Percentiles rank a stretch among this genome's conserved stretches.
Evolutionary conservation across 2,329 filamentous ascomycete genomes (phyloP).

Genomic region (Sordariomycetes sp.): DNA sequence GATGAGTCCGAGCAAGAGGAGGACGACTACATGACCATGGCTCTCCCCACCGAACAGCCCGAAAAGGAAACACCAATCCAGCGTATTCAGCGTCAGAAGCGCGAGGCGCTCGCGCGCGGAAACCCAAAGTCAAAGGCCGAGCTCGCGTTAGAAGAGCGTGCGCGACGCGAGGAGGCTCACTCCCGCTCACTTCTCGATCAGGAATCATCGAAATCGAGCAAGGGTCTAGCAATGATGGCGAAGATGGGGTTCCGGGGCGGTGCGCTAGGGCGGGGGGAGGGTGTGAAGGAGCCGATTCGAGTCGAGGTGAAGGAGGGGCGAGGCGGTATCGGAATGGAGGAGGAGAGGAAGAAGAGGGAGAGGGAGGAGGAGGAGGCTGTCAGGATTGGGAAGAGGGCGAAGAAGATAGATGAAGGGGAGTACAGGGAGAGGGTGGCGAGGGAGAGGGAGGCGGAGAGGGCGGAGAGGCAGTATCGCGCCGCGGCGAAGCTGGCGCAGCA

Average conservation of each 20-base stretch:
- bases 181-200: slow-evolving; percentile 56
- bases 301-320: slow-evolving; percentile 67
- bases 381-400: slow-evolving; percentile 42
- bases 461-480: slow-evolving; percentile 57
- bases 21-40: slow-evolving; percentile 97
- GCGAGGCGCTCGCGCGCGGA: slow-evolving; percentile 54
- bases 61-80: slow-evolving; percentile 42
- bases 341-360: slow-evolving; percentile 67
- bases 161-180: slow-evolving; percentile 62
- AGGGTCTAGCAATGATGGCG: slow-evolving; percentile 92
- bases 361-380: slow-evolving; percentile 43
- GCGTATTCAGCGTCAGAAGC: slow-evolving; percentile 36
- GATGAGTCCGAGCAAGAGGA: slow-evolving; percentile 52
- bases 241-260: slow-evolving; percentile 84
- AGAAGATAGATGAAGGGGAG: slow-evolving; percentile 51
- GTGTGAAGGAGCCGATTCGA: slow-evolving; percentile 54
- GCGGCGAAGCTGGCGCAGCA: slow-evolving; percentile 76
- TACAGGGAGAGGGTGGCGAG: slow-evolving; percentile 59
- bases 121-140: slow-evolving; percentile 71
- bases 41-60: slow-evolving; percentile 52
- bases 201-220: slow-evolving; percentile 49
- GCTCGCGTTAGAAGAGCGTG: slow-evolving; percentile 59
- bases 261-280: slow-evolving; percentile 44
- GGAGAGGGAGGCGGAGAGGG: slow-evolving; percentile 54
- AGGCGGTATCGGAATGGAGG: slow-evolving; percentile 73